phyloP scores from a whole-genome alignment of 169 alveolate genomes.

The Plasmodium gallinaceum region DNA sequence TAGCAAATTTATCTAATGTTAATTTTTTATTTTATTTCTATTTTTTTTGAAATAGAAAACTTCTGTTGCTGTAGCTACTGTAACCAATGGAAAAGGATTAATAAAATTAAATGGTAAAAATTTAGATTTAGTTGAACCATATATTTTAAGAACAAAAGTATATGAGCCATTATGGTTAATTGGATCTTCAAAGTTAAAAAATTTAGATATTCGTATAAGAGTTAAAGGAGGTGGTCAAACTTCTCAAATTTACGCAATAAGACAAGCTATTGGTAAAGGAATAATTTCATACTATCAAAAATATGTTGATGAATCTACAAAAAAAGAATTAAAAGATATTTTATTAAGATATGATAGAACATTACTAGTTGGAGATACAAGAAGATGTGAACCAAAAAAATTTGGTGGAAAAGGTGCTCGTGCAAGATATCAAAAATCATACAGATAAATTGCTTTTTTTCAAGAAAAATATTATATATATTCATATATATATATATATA shows the following conservation, averaged over 20 bases:
- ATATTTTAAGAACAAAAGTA: constrained; percentile 95
- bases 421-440: constrained; percentile 98
- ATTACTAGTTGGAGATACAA: constrained; percentile 99
- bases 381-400: constrained; percentile 99
- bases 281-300: constrained; percentile 98
- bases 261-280: constrained; percentile 99
- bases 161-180: constrained; percentile 98
- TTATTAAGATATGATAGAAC: constrained; percentile 98
- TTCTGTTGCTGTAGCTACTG: constrained; percentile 98
- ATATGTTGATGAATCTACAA: constrained; percentile 96
- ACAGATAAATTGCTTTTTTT: constrained; percentile 90
- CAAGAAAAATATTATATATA: background rate
- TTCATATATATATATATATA: background rate
- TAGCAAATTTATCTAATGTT: background rate
- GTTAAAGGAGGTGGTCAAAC: constrained; percentile 99
- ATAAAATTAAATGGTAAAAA: constrained; percentile 98
- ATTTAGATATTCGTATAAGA: constrained; percentile 96
- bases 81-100: constrained; percentile 94
- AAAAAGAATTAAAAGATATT: constrained; percentile 94
- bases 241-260: constrained; percentile 96
- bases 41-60: constrained; percentile 90
- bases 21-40: constrained; percentile 7
- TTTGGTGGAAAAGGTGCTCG: constrained; percentile 99
- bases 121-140: constrained; percentile 96
- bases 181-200: constrained; percentile 95